phyloP scores from a whole-genome alignment of 1,139 yeast genomes.

The Protomyces macrosporus region DNA sequence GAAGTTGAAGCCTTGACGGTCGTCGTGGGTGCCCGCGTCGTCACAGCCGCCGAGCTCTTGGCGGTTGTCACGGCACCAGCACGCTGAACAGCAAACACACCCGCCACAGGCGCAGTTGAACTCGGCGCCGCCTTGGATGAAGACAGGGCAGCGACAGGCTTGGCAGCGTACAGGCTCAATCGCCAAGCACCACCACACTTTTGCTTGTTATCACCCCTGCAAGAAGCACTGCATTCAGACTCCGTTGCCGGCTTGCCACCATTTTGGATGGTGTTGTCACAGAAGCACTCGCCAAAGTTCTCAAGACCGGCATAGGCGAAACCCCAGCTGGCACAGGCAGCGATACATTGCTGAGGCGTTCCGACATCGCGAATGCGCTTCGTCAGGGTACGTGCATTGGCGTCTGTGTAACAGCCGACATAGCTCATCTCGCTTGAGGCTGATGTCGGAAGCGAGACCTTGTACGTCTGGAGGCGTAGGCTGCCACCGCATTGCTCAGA shows the following conservation, averaged over 20 bases:
- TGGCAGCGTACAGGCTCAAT: constrained; percentile 11
- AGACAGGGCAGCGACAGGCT: not conserved
- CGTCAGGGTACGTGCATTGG: constrained; percentile 5
- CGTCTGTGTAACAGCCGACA: constrained; percentile 13
- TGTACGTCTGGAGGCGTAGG: not conserved
- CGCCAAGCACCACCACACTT: constrained; percentile 16
- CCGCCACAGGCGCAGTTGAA: not conserved
- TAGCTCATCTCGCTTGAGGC: constrained; percentile 5
- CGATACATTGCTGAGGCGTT: constrained; percentile 12
- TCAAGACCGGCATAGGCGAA: constrained; percentile 9
- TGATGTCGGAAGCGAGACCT: not conserved
- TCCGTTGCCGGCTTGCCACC: constrained; percentile 5
- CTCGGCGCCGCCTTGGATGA: not conserved
- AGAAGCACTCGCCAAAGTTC: constrained; percentile 10
- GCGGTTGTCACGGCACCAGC: not conserved
- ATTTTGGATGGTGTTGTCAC: constrained; percentile 3
- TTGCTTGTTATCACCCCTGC: not conserved
- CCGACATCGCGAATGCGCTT: not conserved
- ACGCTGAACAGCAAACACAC: not conserved
- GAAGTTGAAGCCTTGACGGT: not conserved
- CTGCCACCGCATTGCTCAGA: constrained; percentile 16
- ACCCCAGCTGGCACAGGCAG: constrained; percentile 1
- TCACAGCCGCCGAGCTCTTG: not conserved
- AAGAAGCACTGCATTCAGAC: constrained; percentile 3
- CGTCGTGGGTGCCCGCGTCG: not conserved